Percentiles rank a stretch among this genome's conserved stretches.
These are phyloP conservation scores for Parmelia sp. DNA, from an alignment of 495 filamentous ascomycete genomes.

Conservation along the genomic window DNA sequence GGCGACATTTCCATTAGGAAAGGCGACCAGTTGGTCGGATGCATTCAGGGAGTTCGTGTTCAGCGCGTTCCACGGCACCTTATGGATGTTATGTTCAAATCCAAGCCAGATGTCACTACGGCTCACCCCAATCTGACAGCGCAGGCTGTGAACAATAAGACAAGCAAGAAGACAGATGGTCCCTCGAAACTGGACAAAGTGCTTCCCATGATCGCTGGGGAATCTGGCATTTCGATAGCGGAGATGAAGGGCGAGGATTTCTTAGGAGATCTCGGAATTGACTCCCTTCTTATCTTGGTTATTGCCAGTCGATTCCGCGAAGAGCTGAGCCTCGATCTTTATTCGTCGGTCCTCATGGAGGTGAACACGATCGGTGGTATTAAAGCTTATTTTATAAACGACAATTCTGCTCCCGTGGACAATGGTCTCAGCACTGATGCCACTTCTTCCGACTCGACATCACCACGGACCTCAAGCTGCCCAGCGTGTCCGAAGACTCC, in stretches of 20 bases:
- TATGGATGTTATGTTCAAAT: constrained; percentile 19
- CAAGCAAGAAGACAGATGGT: not conserved
- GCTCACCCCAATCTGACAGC: not conserved
- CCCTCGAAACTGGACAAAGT: constrained; percentile 32
- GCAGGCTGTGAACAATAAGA: not conserved
- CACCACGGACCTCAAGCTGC: constrained; percentile 25
- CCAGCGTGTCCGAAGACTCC: constrained; percentile 15
- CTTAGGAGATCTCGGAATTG: constrained; percentile 53
- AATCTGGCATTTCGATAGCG: constrained; percentile 21
- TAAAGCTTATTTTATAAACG: constrained; percentile 24
- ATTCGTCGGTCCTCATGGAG: constrained; percentile 20
- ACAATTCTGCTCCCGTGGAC: constrained; percentile 22
- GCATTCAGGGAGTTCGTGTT: constrained; percentile 16
- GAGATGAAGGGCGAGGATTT: constrained; percentile 42
- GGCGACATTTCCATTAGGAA: constrained; percentile 18
- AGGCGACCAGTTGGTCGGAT: constrained; percentile 10
- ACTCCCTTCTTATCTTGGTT: constrained; percentile 53
- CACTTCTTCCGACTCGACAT: constrained; percentile 12
- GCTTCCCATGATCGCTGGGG: constrained; percentile 33
- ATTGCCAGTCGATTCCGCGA: constrained; percentile 52
- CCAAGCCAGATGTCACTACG: constrained; percentile 7
- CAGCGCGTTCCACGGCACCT: constrained; percentile 19
- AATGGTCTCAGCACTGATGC: constrained; percentile 16
- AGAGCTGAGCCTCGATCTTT: constrained; percentile 47
- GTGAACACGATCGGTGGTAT: constrained; percentile 25